These are phyloP conservation scores for Coleophoma cylindrospora DNA, from an alignment of 2,329 filamentous ascomycete genomes.

Conservation along the genomic window DNA sequence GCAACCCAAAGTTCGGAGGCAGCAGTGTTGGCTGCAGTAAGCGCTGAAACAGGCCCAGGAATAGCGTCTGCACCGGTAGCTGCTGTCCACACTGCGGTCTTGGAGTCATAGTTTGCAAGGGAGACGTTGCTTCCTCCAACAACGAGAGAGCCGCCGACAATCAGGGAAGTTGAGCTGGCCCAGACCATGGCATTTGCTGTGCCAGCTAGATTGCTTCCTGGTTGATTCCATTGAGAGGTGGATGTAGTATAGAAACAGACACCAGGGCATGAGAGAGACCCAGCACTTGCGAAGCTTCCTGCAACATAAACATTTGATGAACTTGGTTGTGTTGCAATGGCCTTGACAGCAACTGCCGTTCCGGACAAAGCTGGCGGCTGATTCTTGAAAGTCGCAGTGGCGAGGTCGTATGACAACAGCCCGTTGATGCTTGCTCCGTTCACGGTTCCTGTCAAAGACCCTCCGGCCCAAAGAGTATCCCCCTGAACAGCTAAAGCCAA, in stretches of 20 bases:
- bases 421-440: constrained; percentile 61
- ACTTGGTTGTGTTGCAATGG: constrained; percentile 68
- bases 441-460: constrained; percentile 68
- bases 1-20: constrained; percentile 76
- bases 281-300: constrained; percentile 78
- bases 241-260: constrained; percentile 76
- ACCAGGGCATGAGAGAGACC: constrained; percentile 73
- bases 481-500: constrained; percentile 62
- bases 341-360: constrained; percentile 64
- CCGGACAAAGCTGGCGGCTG: constrained; percentile 77
- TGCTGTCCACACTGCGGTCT: constrained; percentile 59
- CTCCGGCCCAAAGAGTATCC: constrained; percentile 75
- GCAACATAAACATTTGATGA: constrained; percentile 78
- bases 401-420: constrained; percentile 75
- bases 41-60: constrained; percentile 73
- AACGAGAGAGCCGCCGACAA: constrained; percentile 73
- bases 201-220: constrained; percentile 68
- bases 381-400: constrained; percentile 53
- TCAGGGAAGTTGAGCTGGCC: constrained; percentile 64
- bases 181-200: constrained; percentile 70
- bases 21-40: constrained; percentile 70
- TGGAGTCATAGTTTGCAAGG: constrained; percentile 69
- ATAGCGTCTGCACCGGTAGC: constrained; percentile 60
- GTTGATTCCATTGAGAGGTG: constrained; percentile 71
- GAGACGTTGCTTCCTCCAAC: constrained; percentile 60